Base-by-base conservation (phyloP, 345 rosid genomes). In the Linum usitatissimum region DNA sequence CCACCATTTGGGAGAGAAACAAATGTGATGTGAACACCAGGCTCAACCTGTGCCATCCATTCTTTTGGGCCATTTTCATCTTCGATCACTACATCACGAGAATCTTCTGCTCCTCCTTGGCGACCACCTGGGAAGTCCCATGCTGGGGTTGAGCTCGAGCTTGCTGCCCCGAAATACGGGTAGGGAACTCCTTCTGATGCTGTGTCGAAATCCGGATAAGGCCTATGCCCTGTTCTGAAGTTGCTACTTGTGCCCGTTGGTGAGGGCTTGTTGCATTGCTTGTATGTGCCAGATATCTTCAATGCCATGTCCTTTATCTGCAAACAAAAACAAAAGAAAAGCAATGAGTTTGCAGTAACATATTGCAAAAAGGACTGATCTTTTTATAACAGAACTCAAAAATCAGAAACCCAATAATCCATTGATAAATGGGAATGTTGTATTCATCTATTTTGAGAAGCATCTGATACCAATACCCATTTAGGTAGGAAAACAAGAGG, bases 31-130 rank as follows among this genome's bases (percentile, higher is more conserved):
- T 93, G 96, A 61, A 93, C 97, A 18, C 99, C 99, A 0, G 99
- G 99, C 75, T 93, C 99, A 30, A 93, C 99, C 77, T 90, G 99
- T 38, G 99, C 97, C 97, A 93, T 87, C 99, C 99, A 93, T 60
- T 93, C 99, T 74, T 93, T 90, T 21, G 94, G 80, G 66, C 75
- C 86, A 38, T 86, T 85, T 65, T 92, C 93, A 40, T 90, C 90
- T 54, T 89, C 97, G 12, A 90, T 64, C 38, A 84, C 86, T 53
- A 84, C 82, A 63, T 87, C 97, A 62, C 84, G 77, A 73, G 71
- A 87, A 68, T 80, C 79, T 2, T 80, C 85, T 8, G 92, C 58
- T 0, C 21, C 71, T 67, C 23, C 76, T 78, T 63, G 76, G 79
- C 78, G 53, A 1, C 76, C 31, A 59, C 69, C 72, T 0, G 87